These are phyloP conservation scores for Neurospora sp. DNA, from an alignment of 495 filamentous ascomycete genomes.

Conservation along the genomic window DNA sequence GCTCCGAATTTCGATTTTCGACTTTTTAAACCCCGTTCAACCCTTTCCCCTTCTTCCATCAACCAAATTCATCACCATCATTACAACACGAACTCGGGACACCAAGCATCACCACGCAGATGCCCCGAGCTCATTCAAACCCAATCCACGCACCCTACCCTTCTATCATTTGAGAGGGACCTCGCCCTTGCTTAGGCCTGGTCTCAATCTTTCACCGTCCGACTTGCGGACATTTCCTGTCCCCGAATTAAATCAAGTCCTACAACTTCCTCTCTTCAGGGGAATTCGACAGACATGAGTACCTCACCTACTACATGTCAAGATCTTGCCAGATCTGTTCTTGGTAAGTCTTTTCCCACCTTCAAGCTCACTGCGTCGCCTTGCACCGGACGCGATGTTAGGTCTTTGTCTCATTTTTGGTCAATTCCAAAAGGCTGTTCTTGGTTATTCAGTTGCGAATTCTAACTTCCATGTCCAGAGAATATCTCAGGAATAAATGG, in stretches of 20 bases:
- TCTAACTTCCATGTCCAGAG: background rate
- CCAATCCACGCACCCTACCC: background rate
- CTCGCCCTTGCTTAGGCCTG: background rate
- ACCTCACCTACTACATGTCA: background rate
- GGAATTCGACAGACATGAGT: background rate
- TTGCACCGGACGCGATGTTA: background rate
- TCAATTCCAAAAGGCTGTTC: background rate
- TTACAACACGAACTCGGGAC: background rate
- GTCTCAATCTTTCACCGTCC: background rate
- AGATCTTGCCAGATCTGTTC: background rate
- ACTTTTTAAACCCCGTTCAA: background rate
- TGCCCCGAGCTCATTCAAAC: background rate
- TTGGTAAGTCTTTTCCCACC: background rate
- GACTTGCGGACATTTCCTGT: background rate
- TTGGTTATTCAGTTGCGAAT: background rate
- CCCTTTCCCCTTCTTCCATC: background rate
- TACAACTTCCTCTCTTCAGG: background rate
- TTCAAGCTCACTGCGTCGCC: background rate
- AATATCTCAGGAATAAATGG: background rate
- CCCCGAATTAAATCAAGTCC: background rate
- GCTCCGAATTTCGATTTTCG: background rate
- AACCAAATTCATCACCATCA: background rate
- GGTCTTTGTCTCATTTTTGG: background rate
- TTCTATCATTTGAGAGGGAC: background rate
- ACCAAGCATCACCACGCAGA: background rate